A percentile compares a stretch with the other conserved stretches of the same genome.
These are phyloP conservation scores for Aureobasidium subglaciale DNA, from an alignment of 2,329 filamentous ascomycete genomes.

Conservation along the genomic window DNA sequence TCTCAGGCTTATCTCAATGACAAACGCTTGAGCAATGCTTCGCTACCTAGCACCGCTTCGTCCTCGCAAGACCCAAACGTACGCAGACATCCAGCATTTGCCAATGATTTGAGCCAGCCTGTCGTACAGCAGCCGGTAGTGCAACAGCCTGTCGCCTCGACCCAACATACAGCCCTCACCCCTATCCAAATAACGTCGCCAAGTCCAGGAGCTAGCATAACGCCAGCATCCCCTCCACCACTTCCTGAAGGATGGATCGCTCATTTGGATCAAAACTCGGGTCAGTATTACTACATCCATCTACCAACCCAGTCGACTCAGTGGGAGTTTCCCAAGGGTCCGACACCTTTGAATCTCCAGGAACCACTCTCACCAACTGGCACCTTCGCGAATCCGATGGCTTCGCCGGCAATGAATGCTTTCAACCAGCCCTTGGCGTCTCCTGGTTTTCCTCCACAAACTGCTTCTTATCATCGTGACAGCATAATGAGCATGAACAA, in stretches of 20 bases:
- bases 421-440: slow-evolving; percentile 63
- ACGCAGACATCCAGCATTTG: slow-evolving; percentile 76
- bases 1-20: slow-evolving; percentile 65
- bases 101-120: slow-evolving; percentile 60
- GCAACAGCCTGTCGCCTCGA: slow-evolving; percentile 40
- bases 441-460: slow-evolving; percentile 75
- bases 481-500: slow-evolving; percentile 77
- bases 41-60: slow-evolving; percentile 17
- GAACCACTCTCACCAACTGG: slow-evolving; percentile 76
- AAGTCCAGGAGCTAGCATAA: slow-evolving; percentile 38
- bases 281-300: slow-evolving; percentile 98
- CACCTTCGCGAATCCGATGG: slow-evolving; percentile 38
- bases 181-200: slow-evolving; percentile 35
- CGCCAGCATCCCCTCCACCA: slow-evolving; percentile 79
- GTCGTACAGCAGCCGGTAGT: slow-evolving; percentile 41
- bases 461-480: slow-evolving; percentile 61
- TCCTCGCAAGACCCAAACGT: slow-evolving; percentile 21
- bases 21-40: slow-evolving; percentile 50
- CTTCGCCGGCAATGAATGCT: slow-evolving; percentile 38
- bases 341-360: slow-evolving; percentile 80
- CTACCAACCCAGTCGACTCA: slow-evolving; percentile 91
- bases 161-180: slow-evolving; percentile 37
- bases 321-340: slow-evolving; percentile 97
- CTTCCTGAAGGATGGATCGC: slow-evolving; percentile 98
- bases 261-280: slow-evolving; percentile 88